phyloP scores from a whole-genome alignment of 1,139 yeast genomes.

The Nadsonia commutata region DNA sequence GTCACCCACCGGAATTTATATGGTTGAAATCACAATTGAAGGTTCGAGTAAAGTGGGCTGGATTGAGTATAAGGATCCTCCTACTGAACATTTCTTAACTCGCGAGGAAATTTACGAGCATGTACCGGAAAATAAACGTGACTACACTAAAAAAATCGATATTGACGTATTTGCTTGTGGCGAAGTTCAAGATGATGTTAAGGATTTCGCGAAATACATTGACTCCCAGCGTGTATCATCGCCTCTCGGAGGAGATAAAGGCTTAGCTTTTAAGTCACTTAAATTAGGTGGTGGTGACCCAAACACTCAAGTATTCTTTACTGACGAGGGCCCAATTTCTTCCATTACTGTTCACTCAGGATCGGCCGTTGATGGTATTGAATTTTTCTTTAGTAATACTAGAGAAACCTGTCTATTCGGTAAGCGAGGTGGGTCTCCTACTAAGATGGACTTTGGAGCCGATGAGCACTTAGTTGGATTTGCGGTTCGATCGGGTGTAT shows the following conservation, averaged over 20 bases:
- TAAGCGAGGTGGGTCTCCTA: constrained; percentile 37
- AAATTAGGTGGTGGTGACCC: constrained; percentile 17
- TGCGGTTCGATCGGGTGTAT: constrained; percentile 58
- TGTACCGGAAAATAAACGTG: constrained; percentile 29
- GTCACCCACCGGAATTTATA: constrained; percentile 52
- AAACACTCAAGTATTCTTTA: constrained; percentile 11
- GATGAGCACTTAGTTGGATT: constrained; percentile 52
- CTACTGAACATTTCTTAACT: constrained; percentile 34
- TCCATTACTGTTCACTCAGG: constrained; percentile 56
- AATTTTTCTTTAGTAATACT: constrained; percentile 17
- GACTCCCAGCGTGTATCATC: constrained; percentile 7
- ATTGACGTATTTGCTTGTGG: constrained; percentile 31
- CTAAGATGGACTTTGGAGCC: constrained; percentile 36
- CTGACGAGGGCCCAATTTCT: constrained; percentile 17
- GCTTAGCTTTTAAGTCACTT: constrained; percentile 11
- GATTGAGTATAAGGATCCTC: constrained; percentile 48
- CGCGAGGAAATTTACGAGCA: constrained; percentile 31
- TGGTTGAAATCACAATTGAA: constrained; percentile 49
- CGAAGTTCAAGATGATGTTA: constrained; percentile 18
- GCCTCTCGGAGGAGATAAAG: constrained; percentile 9
- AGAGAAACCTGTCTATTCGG: constrained; percentile 35
- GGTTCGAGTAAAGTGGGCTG: constrained; percentile 40
- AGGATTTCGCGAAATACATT: constrained; percentile 15
- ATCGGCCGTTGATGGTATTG: constrained; percentile 65
- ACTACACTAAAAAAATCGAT: constrained; percentile 22